Conservation (phyloP, 305 asterid species). For the Fraxinus xanthoxyloides region DNA sequence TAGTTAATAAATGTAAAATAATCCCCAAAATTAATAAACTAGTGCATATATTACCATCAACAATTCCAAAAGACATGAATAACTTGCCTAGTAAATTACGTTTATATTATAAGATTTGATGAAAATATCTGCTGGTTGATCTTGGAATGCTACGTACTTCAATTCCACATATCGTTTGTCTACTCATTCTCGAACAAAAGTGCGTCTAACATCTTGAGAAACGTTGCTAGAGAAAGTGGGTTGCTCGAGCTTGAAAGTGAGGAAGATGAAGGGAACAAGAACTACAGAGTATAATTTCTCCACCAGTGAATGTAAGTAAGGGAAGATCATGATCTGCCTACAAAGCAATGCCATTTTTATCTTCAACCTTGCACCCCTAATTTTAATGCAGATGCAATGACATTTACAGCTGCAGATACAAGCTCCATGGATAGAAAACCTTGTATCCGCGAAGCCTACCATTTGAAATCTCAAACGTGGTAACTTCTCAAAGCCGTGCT, state of each 20-base stretch:
- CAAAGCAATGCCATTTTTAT: constrained; percentile 40
- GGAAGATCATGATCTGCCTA: constrained; percentile 38
- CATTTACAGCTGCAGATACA: constrained; percentile 64
- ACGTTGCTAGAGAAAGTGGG: constrained; percentile 66
- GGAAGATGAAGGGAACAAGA: constrained; percentile 31
- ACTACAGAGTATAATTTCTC: constrained; percentile 15
- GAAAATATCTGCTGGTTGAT: too few relatives aligned
- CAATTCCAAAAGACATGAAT: too few relatives aligned
- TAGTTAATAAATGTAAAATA: background rate
- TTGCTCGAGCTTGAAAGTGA: constrained; percentile 52
- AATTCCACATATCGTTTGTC: too few relatives aligned
- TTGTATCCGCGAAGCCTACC: constrained; percentile 33
- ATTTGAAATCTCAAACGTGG: background rate
- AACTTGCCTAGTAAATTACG: too few relatives aligned
- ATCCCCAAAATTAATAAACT: background rate
- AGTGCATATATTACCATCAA: too few relatives aligned
- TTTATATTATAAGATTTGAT: too few relatives aligned
- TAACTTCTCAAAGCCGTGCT: constrained; percentile 5
- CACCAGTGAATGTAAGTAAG: constrained; percentile 20
- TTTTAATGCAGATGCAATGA: constrained; percentile 33
- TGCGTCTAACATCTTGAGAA: constrained; percentile 56
- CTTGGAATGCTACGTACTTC: too few relatives aligned
- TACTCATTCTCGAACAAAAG: background rate
- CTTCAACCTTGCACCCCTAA: constrained; percentile 70
- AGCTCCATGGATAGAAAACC: constrained; percentile 45